Evolutionary conservation across 2,329 filamentous ascomycete genomes (phyloP).

Genomic region (Drechslera avenae): DNA sequence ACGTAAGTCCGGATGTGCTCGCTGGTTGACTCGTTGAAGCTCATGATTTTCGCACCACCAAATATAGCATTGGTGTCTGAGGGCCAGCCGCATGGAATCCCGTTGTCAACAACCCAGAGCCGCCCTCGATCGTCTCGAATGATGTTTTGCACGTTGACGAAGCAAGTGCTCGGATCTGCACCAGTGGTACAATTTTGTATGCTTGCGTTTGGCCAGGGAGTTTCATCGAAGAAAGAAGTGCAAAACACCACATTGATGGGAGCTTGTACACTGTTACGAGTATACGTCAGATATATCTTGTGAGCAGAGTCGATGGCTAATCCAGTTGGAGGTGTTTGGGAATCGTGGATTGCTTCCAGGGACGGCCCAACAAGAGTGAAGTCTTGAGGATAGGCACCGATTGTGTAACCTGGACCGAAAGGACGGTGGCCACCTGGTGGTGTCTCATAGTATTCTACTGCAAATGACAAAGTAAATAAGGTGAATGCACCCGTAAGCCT

Average conservation of each 20-base stretch:
- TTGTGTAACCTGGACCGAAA: constrained; percentile 20
- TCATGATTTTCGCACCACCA: constrained; percentile 52
- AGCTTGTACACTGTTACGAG: constrained; percentile 47
- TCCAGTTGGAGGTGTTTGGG: constrained; percentile 46
- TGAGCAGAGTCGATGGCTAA: constrained; percentile 47
- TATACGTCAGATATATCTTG: constrained; percentile 52
- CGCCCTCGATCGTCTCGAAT: constrained; percentile 48
- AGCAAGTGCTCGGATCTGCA: constrained; percentile 51
- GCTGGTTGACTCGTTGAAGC: constrained; percentile 45
- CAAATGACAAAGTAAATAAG: background rate
- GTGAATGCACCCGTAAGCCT: background rate
- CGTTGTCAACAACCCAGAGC: constrained; percentile 52
- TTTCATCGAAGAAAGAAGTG: constrained; percentile 47
- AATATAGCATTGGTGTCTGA: constrained; percentile 32
- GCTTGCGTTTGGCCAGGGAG: constrained; percentile 48
- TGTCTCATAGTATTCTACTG: constrained; percentile 15
- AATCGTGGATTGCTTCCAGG: constrained; percentile 49
- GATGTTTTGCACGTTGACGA: constrained; percentile 55
- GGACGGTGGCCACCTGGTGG: constrained; percentile 15
- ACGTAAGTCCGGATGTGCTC: constrained; percentile 46
- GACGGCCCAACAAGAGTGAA: constrained; percentile 45
- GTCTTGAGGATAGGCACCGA: constrained; percentile 38
- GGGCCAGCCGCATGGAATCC: constrained; percentile 41
- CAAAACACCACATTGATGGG: constrained; percentile 49
- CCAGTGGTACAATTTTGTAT: constrained; percentile 49